Evolutionary conservation across 805 yeast species (phyloP).

Genomic region (Zygosaccharomyces pseudorouxii): DNA sequence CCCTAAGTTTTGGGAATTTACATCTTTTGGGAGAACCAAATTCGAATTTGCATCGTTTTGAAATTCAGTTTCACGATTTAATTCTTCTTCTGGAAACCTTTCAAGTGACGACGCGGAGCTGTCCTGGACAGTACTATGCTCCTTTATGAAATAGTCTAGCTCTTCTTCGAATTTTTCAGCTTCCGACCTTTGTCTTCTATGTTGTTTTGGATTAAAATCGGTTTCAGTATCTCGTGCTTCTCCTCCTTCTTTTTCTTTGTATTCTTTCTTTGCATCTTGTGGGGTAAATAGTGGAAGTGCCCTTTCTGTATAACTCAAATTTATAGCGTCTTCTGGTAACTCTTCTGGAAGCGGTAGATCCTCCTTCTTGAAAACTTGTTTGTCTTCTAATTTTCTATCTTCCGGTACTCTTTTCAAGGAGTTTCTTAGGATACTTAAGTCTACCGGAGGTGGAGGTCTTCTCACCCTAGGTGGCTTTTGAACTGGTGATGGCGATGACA

Average conservation of each 20-base stretch:
- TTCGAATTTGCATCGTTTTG: neutral
- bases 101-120: neutral
- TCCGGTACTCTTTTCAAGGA: slow-evolving; percentile 2
- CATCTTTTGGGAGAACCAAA: slow-evolving; percentile 7
- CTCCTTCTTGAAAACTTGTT: too few relatives aligned
- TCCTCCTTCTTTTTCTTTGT: neutral
- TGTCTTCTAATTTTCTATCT: neutral
- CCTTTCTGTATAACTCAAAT: neutral
- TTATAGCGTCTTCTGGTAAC: neutral
- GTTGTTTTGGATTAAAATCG: slow-evolving; percentile 11
- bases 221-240: neutral
- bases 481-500: neutral
- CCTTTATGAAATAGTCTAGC: slow-evolving; percentile 26
- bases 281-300: neutral
- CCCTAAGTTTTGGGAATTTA: neutral
- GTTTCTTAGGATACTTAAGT: neutral
- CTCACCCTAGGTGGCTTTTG: neutral
- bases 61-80: neutral
- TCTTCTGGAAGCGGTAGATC: neutral
- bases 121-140: slow-evolving; percentile 14
- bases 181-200: slow-evolving; percentile 31
- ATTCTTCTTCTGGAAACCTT: neutral
- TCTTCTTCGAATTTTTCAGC: slow-evolving; percentile 35
- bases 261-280: neutral
- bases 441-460: slow-evolving; percentile 6